Conservation (phyloP, 2,329 filamentous ascomycete genomes). For the Alternaria novae-zelandiae region DNA sequence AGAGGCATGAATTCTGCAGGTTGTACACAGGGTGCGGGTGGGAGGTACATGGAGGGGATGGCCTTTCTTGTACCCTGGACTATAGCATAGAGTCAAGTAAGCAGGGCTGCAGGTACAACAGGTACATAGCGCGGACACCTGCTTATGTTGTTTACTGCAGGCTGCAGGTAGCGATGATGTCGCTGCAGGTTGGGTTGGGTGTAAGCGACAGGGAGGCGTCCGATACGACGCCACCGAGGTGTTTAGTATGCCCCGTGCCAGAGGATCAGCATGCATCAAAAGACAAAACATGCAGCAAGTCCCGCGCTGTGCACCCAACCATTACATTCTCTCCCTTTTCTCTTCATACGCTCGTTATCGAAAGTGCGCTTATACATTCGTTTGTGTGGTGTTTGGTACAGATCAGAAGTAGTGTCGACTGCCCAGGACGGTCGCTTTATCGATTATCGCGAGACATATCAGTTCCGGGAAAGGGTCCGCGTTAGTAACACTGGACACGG, state of each 20-base stretch:
- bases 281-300: slow-evolving; percentile 30
- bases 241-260: slow-evolving; percentile 36
- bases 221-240: slow-evolving; percentile 23
- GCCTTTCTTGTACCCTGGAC: neutral
- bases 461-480: slow-evolving; percentile 21
- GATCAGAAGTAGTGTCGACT: neutral
- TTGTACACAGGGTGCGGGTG: slow-evolving; percentile 23
- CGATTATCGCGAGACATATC: slow-evolving; percentile 3
- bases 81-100: neutral
- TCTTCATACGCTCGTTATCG: slow-evolving; percentile 34
- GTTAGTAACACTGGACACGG: slow-evolving; percentile 17
- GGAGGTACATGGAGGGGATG: neutral
- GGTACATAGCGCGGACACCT: slow-evolving; percentile 3
- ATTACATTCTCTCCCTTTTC: slow-evolving; percentile 18
- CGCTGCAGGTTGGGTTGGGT: slow-evolving; percentile 1
- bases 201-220: slow-evolving; percentile 4
- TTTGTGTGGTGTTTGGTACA: slow-evolving; percentile 6
- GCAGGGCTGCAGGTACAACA: neutral
- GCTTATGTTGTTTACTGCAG: slow-evolving; percentile 5
- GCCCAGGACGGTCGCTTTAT: slow-evolving; percentile 12
- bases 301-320: slow-evolving; percentile 22
- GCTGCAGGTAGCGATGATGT: neutral
- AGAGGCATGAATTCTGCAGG: neutral
- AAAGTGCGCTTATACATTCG: slow-evolving; percentile 16
- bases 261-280: slow-evolving; percentile 36